Evolutionary conservation across 2,329 filamentous ascomycete genomes (phyloP).

Genomic region (Plectosphaerella cucumerina): DNA sequence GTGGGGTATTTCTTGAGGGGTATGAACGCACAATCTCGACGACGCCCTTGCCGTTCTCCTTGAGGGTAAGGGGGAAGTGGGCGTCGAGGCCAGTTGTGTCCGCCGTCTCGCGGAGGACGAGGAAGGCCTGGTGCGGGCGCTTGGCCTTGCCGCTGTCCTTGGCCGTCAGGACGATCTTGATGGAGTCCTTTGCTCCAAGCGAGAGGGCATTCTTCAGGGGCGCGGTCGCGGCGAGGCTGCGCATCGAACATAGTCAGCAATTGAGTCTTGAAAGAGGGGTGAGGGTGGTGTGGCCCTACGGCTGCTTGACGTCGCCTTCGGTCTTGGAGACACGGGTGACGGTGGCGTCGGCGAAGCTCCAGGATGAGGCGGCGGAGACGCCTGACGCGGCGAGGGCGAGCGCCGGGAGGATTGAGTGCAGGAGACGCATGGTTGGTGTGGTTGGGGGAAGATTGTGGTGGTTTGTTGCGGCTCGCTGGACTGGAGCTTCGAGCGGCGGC

Average conservation of each 20-base stretch:
- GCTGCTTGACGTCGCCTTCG: slow-evolving; percentile 59
- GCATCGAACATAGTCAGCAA: slow-evolving; percentile 8
- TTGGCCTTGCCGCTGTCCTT: slow-evolving; percentile 75
- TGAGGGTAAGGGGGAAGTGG: slow-evolving; percentile 78
- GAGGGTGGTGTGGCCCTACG: slow-evolving; percentile 42
- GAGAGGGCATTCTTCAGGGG: slow-evolving; percentile 60
- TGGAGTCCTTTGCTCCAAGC: slow-evolving; percentile 63
- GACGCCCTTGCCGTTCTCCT: slow-evolving; percentile 82
- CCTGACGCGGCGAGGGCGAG: slow-evolving; percentile 44
- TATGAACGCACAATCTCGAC: slow-evolving; percentile 70
- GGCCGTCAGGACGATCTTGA: slow-evolving; percentile 79
- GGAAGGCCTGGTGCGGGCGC: slow-evolving; percentile 90
- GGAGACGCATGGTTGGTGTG: slow-evolving; percentile 33
- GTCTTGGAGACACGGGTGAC: slow-evolving; percentile 65
- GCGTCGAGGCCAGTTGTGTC: slow-evolving; percentile 70
- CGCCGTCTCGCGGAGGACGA: slow-evolving; percentile 68
- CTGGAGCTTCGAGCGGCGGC: slow-evolving; percentile 8
- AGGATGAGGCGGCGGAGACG: slow-evolving; percentile 53
- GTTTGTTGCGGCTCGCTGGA: slow-evolving; percentile 12
- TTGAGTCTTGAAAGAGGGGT: slow-evolving; percentile 9
- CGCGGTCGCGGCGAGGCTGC: slow-evolving; percentile 55
- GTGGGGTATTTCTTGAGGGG: slow-evolving; percentile 3
- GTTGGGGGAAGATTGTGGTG: neutral
- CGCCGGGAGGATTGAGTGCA: slow-evolving; percentile 32
- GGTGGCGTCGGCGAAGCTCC: slow-evolving; percentile 71